phyloP scores from a whole-genome alignment of 129 eudicot species.

The Helichrysum umbraculigerum region DNA sequence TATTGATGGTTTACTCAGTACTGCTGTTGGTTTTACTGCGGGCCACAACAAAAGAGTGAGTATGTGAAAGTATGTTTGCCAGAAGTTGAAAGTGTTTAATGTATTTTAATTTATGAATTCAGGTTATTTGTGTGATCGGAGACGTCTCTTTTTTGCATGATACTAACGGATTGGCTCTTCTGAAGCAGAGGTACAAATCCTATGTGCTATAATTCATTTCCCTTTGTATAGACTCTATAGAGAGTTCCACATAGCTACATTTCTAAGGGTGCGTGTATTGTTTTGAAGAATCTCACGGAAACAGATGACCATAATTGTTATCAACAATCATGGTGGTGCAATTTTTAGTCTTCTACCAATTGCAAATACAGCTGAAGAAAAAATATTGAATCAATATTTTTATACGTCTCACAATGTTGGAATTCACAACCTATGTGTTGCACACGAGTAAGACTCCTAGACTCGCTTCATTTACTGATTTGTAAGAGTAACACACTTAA shows the following conservation, averaged over 20 bases:
- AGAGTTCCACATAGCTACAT: slow-evolving; percentile 9
- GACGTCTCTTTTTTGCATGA: slow-evolving; percentile 95
- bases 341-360: slow-evolving; percentile 92
- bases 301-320: slow-evolving; percentile 64
- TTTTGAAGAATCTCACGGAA: slow-evolving; percentile 62
- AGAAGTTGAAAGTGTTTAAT: neutral
- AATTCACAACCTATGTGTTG: slow-evolving; percentile 65
- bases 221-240: neutral
- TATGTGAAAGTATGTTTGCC: slow-evolving; percentile 12
- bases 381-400: slow-evolving; percentile 67
- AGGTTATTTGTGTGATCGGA: slow-evolving; percentile 87
- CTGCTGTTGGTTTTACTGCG: slow-evolving; percentile 88
- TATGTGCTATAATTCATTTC: neutral
- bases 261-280: slow-evolving; percentile 6
- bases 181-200: slow-evolving; percentile 60
- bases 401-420: slow-evolving; percentile 80
- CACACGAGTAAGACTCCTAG: slow-evolving; percentile 68
- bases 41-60: slow-evolving; percentile 83
- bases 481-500: too few species aligned
- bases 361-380: slow-evolving; percentile 61
- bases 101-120: slow-evolving; percentile 10
- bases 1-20: slow-evolving; percentile 92
- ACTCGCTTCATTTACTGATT: neutral
- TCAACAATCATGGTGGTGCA: slow-evolving; percentile 95
- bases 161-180: slow-evolving; percentile 85